Evolutionary conservation across 371 early-diverging fungal genomes (phyloP).

Genomic region (Amoeboaphelidium protococcarum): DNA sequence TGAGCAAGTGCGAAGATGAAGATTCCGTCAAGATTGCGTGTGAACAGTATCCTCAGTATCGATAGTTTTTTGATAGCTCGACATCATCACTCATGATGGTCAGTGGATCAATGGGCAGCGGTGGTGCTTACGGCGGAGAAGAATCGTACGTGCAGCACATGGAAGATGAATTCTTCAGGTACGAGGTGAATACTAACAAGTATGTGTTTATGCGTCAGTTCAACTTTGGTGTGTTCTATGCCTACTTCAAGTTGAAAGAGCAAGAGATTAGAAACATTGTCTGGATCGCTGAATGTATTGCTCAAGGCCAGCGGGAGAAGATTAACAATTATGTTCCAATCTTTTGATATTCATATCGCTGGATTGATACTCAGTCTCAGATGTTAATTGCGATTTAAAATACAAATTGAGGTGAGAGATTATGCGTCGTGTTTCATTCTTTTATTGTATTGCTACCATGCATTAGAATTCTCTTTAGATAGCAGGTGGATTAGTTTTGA

Average conservation of each 20-base stretch:
- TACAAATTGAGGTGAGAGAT: too few relatives aligned
- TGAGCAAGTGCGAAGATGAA: slow-evolving; percentile 70
- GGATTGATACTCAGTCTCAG: too few relatives aligned
- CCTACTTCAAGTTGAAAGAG: slow-evolving; percentile 91
- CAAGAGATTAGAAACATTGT: slow-evolving; percentile 97
- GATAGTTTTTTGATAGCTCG: slow-evolving; percentile 20
- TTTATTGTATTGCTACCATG: too few relatives aligned
- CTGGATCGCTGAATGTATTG: slow-evolving; percentile 98
- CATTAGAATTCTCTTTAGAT: too few relatives aligned
- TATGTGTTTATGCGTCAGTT: slow-evolving; percentile 84
- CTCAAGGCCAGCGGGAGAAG: slow-evolving; percentile 82
- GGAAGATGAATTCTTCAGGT: slow-evolving; percentile 83
- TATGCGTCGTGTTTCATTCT: too few relatives aligned
- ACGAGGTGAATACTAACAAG: slow-evolving; percentile 77
- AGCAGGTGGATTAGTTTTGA: too few relatives aligned
- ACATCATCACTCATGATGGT: too few relatives aligned
- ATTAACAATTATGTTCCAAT: slow-evolving; percentile 77
- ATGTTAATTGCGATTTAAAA: too few relatives aligned
- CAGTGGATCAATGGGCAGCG: too few relatives aligned
- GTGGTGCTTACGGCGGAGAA: slow-evolving; percentile 11
- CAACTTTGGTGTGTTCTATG: slow-evolving; percentile 85
- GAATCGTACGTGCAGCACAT: too few relatives aligned
- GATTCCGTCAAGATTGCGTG: slow-evolving; percentile 67
- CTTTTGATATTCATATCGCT: too few relatives aligned
- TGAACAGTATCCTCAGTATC: slow-evolving; percentile 39